These are phyloP conservation scores for Nicotiana noctiflora DNA, from an alignment of 257 asterid genomes.

Conservation along the genomic window DNA sequence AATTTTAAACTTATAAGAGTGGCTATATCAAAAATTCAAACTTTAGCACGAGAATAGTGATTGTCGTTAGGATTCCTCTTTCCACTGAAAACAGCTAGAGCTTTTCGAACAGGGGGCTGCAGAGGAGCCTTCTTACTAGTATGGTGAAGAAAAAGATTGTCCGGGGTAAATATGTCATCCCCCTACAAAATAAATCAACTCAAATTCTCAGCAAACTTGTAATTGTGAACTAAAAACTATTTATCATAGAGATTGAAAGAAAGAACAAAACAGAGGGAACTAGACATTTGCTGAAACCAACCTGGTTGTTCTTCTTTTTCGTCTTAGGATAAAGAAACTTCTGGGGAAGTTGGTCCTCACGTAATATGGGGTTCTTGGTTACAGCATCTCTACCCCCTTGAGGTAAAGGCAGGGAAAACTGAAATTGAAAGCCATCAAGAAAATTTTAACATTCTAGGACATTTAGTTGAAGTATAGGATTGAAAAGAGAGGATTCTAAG, in stretches of 20 bases:
- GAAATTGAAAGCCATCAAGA: constrained; percentile 18
- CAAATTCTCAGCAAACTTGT: no score
- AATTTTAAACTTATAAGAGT: background rate
- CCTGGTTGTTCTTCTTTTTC: constrained; percentile 84
- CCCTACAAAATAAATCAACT: constrained; percentile 31
- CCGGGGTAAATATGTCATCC: constrained; percentile 46
- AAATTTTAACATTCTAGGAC: background rate
- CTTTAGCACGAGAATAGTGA: constrained; percentile 64
- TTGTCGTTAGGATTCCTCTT: constrained; percentile 92
- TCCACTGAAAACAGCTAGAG: constrained; percentile 81
- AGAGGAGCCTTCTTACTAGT: constrained; percentile 63
- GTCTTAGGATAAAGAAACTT: constrained; percentile 75
- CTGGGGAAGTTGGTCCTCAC: constrained; percentile 95
- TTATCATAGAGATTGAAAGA: background rate
- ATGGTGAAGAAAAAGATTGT: constrained; percentile 62
- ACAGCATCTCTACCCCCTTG: constrained; percentile 91
- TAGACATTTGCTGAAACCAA: constrained; percentile 7
- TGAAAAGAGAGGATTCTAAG: background rate
- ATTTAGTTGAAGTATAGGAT: background rate
- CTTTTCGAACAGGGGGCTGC: constrained; percentile 90
- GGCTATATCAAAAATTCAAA: background rate
- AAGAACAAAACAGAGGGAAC: background rate
- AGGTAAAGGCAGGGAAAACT: constrained; percentile 90
- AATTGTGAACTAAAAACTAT: background rate
- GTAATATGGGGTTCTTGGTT: constrained; percentile 79